Evolutionary conservation across 257 asterid species (phyloP).

Genomic region (Apocynum venetum): DNA sequence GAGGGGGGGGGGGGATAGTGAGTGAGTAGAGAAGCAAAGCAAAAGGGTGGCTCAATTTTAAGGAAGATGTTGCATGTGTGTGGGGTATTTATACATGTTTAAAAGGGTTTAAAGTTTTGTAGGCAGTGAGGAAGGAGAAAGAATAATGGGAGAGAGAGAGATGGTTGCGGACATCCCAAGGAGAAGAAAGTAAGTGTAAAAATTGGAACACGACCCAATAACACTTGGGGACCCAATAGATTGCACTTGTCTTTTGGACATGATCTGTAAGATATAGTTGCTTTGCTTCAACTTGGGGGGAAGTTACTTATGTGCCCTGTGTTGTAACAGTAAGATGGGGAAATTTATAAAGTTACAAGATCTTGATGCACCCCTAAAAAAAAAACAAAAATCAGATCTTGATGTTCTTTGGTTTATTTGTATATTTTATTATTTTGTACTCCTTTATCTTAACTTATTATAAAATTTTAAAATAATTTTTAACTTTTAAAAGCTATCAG

Average conservation of each 20-base stretch:
- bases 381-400: no score
- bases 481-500: no score
- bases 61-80: conserved; percentile 49
- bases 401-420: no score
- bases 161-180: conserved; percentile 15
- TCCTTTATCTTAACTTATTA: no score
- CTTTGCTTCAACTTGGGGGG: neutral
- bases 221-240: conserved; percentile 58
- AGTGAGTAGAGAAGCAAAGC: conserved; percentile 9
- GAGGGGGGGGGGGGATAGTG: neutral
- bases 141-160: conserved; percentile 9
- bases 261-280: conserved; percentile 13
- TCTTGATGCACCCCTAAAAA: neutral
- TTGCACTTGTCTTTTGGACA: conserved; percentile 55
- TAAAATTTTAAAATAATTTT: no score
- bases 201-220: conserved; percentile 49
- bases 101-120: conserved; percentile 18
- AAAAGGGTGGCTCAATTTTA: conserved; percentile 20
- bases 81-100: conserved; percentile 72
- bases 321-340: neutral
- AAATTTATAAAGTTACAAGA: neutral
- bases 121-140: neutral
- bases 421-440: no score
- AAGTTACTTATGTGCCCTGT: conserved; percentile 18
- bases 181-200: conserved; percentile 25